Evolutionary conservation across 2,329 filamentous ascomycete genomes (phyloP), one percentile per base, ranked within the genome.

Genomic region (Fusarium nelsonii): DNA sequence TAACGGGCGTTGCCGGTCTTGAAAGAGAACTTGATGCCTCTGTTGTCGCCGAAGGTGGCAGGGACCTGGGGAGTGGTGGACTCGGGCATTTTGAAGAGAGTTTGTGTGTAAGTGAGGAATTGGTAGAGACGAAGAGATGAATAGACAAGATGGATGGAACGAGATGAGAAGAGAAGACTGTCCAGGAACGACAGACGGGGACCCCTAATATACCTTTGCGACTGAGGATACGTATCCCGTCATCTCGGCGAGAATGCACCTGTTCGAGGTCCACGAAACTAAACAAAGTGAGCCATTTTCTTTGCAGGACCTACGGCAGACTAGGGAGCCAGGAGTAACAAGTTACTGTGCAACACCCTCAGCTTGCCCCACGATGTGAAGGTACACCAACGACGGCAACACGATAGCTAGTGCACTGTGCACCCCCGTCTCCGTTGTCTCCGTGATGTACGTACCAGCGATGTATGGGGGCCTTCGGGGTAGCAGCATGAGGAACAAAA

Each of bases 11-110:
- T 76, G 63, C 82, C 82, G 40, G 83, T 78, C 76, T 79, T 81
- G 76, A 85, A 80, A 46, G 81, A 74, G 77, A 85, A 85, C 75
- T 79, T 79, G 78, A 85, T 78, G 61, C 78, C 81, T 62, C 70
- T 76, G 71, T 76, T 78, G 65, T 82, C 77, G 54, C 82, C 78
- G 30, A 80, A 64, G 63, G 41, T 33, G 54, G 71, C 26, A 44
- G 78, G 71, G 32, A 63, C 48, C 58, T 52, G 48, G 37, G 48
- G 55, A 71, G 68, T 59, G 28, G 67, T 44, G 18, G 72, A 41
- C 26, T 68, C 65, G 60, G 72, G 41, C 72, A 75, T 75, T 59
- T 33, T 72, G 64, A 52, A 56, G 50, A 37, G 15, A 18, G n/a
- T 23, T 71, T 63, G 23, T 18, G 63, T 60, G 23, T 50, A 58